Evolutionary conservation across 768 basidiomycete genomes (phyloP), one percentile per base, ranked within the genome.

Genomic region (Xerocomellus dryophilus): DNA sequence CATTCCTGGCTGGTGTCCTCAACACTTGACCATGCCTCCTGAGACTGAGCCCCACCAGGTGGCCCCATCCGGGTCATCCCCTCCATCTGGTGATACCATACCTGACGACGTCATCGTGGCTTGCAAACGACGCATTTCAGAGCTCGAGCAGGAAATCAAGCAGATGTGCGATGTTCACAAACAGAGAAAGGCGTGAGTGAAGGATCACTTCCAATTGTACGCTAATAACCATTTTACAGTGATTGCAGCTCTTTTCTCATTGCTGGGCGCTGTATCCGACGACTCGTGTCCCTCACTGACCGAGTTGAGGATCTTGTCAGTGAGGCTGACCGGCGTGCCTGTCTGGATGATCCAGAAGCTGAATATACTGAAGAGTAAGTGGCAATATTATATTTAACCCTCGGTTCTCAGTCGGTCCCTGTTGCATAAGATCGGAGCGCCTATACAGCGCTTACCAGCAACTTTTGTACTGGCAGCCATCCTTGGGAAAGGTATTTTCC

Each of bases 231-330:
- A 3, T 8, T 17, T 17, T 17, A 43, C 23, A 49, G 38, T 1
- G n/a, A 40, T 4, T 4, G 6, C 15, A 7, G 7, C 2, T 14
- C 29, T 15, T 14, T 31, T 25, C 53, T 55, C 10, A 25, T 20
- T 42, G 20, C 32, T 1, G 50, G 54, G 15, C 29, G 38, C n/a
- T 42, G 14, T 3, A 59, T 59, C 29, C 23, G 43, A 20, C 18
- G 43, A 14, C 9, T 53, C 1, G 51, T 59, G 14, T 34, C 47
- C 3, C 47, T 60, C 18, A 25, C 23, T 15, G 43, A 56, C 25
- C 27, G 27, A 2, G 21, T 53, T 3, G 54, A 60, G 12, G 58
- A 57, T n/a, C 47, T 60, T 2, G 50, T 60, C n/a, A 44, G 18
- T 15, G 55, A 60, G 38, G 46, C 45, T 23, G 51, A 57, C 32